These are phyloP conservation scores for Populus euphratica DNA, from an alignment of 345 rosid species.

Conservation along the genomic window DNA sequence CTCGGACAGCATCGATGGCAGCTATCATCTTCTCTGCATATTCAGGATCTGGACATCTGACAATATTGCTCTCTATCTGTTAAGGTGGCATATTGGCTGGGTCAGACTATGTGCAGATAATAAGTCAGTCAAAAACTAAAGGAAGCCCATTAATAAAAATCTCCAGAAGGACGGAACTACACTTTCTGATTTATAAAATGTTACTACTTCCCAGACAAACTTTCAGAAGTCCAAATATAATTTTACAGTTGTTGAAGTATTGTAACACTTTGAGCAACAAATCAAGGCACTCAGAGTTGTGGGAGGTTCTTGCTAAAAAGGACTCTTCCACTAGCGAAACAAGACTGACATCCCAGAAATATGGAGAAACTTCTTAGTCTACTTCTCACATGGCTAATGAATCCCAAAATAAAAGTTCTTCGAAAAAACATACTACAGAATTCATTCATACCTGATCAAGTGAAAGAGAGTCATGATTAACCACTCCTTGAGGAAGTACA, in stretches of 20 bases:
- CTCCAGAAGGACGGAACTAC: background rate
- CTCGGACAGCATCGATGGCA: constrained; percentile 80
- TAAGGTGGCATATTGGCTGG: background rate
- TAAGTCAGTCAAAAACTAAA: background rate
- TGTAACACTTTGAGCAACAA: background rate
- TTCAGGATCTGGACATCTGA: constrained; percentile 92
- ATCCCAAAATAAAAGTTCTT: background rate
- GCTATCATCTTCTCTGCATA: constrained; percentile 98
- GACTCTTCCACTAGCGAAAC: background rate
- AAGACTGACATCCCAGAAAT: background rate
- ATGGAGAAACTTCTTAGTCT: background rate
- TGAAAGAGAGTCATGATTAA: constrained; percentile 61
- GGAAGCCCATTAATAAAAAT: background rate
- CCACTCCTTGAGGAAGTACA: constrained; percentile 66
- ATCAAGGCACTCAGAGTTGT: background rate
- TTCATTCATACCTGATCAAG: constrained; percentile 63
- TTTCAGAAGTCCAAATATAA: background rate
- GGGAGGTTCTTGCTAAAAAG: background rate
- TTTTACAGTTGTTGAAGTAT: background rate
- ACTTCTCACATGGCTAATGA: background rate
- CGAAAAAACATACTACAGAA: background rate
- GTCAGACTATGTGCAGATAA: background rate
- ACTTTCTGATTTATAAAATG: background rate
- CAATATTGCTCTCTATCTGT: constrained; percentile 92
- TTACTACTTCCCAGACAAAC: background rate